phyloP scores from a whole-genome alignment of 495 filamentous ascomycete species.

The Penicillium crystallinum region DNA sequence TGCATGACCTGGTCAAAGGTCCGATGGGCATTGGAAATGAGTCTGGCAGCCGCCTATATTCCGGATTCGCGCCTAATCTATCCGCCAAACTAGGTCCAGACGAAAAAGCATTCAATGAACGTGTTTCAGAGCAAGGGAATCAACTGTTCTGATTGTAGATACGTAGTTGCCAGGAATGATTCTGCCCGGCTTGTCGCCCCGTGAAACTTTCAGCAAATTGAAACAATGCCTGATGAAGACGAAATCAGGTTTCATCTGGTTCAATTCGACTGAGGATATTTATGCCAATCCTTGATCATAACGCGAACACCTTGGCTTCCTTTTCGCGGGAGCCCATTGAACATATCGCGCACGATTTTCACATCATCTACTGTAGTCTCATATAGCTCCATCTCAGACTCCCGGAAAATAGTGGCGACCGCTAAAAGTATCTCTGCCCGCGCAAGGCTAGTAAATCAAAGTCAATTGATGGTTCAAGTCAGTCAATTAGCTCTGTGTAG shows the following conservation, averaged over 20 bases:
- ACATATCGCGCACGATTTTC: slow-evolving; percentile 16
- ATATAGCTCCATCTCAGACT: slow-evolving; percentile 32
- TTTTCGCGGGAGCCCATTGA: slow-evolving; percentile 10
- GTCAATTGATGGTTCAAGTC: neutral
- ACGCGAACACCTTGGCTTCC: slow-evolving; percentile 10
- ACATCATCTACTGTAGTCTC: slow-evolving; percentile 35
- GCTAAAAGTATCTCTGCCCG: slow-evolving; percentile 30
- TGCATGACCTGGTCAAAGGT: neutral
- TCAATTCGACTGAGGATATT: neutral
- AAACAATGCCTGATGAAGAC: neutral
- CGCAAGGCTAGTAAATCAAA: slow-evolving; percentile 22
- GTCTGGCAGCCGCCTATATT: neutral
- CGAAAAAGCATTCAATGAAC: neutral
- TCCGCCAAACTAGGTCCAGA: neutral
- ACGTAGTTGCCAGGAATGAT: neutral
- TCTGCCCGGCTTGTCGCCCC: neutral
- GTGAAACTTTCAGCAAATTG: neutral
- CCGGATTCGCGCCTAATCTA: neutral
- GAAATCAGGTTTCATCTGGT: neutral
- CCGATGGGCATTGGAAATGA: neutral
- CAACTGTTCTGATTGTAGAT: neutral
- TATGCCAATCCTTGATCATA: slow-evolving; percentile 1
- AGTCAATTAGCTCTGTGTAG: neutral
- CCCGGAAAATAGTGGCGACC: slow-evolving; percentile 22
- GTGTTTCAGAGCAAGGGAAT: neutral